Base-by-base conservation (phyloP, 495 filamentous ascomycete species). In the Aspergillus cristatus region DNA sequence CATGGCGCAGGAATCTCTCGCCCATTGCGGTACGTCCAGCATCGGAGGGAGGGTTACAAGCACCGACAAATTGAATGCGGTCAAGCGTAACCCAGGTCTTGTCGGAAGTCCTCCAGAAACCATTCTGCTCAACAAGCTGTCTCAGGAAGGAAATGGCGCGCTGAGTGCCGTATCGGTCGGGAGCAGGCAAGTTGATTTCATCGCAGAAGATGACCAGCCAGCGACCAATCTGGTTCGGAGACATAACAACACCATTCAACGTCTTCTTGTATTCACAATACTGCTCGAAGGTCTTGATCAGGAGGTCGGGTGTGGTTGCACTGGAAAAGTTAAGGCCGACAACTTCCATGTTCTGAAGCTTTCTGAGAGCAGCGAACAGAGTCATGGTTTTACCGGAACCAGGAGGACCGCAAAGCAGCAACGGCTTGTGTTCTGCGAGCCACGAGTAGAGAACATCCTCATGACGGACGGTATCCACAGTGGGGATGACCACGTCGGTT, bases 351-450 rank as follows among this genome's bases (percentile, higher is more conserved):
- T 94, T 94, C 14, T 90, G 90, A 28, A 97, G 68, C 58, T 97
- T 97, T 35, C 93, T 76, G 35, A 99, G 74, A 17, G 91, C 93
- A 54, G 88, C 94, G 62, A 99, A 99, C 14, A 99, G 67, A 15
- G 91, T 99, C 91, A 99, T 99, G 2, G 91, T 99, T 68, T 99
- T 99, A 65, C 91, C 91, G 28, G 91, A 97, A 55, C 91, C 91
- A 38, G 91, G 91, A 57, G 91, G 91, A 65, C 91, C 93, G 59
- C 91, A 99, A 14, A 99, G 79, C 7, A 99, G 67, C 14, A 99
- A 70, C 14, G 93, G 91, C 62, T 97, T 99, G 59, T 99, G 91
- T 52, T 99, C 91, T 8, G 93, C 91, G 14, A 99, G 75, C 93
- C 91, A 99, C 13, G 93, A 96, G 64, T 99, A 96, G 15, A 99